Percentiles rank a stretch among this genome's conserved stretches.
Conservation (phyloP, 116 monocot genomes). For the Zostera marina region DNA sequence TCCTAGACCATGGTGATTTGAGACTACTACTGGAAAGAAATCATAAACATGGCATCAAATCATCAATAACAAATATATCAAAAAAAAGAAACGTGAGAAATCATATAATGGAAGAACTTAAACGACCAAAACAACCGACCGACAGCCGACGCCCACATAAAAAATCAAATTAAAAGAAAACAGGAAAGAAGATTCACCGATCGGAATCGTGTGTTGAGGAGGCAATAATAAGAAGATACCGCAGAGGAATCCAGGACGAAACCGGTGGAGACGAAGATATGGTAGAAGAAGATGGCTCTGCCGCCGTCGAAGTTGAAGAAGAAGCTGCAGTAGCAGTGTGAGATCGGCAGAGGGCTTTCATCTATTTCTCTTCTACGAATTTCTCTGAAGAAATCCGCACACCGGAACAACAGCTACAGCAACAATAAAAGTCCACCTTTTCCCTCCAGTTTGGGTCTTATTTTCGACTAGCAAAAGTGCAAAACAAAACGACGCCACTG, state of each 20-base stretch:
- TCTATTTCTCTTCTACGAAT: too few species aligned
- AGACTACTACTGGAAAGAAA: constrained; percentile 28
- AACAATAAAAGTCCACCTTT: not conserved
- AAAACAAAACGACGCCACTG: not conserved
- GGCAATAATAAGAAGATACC: too few species aligned
- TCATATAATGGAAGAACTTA: not conserved
- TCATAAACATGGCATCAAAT: constrained; percentile 1
- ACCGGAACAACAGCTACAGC: not conserved
- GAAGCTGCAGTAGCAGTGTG: too few species aligned
- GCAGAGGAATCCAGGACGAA: too few species aligned
- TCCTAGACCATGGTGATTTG: constrained; percentile 74
- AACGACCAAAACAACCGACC: too few species aligned
- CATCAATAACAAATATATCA: not conserved
- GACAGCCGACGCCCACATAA: not conserved
- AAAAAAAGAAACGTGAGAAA: too few species aligned
- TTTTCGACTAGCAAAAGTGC: not conserved
- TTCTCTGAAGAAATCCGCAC: too few species aligned
- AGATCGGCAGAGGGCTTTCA: too few species aligned
- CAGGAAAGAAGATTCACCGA: not conserved
- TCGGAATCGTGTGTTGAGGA: not conserved
- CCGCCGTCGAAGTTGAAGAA: too few species aligned
- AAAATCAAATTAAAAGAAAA: not conserved
- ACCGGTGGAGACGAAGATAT: not conserved
- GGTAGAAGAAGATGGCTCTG: not conserved
- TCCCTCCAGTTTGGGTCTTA: not conserved